phyloP scores from a whole-genome alignment of 179 eudicot genomes.

The Carnegiea gigantea region DNA sequence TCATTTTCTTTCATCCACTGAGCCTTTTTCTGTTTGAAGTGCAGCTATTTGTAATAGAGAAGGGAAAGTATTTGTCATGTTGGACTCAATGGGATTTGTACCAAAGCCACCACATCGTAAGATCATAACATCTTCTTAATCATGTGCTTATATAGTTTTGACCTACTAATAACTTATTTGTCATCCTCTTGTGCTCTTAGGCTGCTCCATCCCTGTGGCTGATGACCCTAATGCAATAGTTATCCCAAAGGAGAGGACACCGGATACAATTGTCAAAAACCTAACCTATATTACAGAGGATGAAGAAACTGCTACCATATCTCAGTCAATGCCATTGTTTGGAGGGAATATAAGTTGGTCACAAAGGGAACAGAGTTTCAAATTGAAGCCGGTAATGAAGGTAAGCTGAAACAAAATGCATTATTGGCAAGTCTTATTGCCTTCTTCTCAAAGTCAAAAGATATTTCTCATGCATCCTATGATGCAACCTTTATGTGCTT shows the following conservation, averaged over 20 bases:
- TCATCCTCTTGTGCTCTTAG: conserved; percentile 33
- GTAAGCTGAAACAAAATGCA: conserved; percentile 33
- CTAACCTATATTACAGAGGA: conserved; percentile 69
- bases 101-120: conserved; percentile 86
- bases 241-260: conserved; percentile 68
- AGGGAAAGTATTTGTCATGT: conserved; percentile 66
- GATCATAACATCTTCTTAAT: conserved; percentile 25
- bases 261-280: conserved; percentile 49
- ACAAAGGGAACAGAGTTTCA: conserved; percentile 81
- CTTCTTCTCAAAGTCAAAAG: background rate
- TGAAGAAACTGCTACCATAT: conserved; percentile 36
- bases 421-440: background rate
- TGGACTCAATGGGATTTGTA: conserved; percentile 82
- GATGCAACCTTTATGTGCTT: background rate
- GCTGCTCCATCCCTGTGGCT: conserved; percentile 78
- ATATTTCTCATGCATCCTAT: no score
- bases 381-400: conserved; percentile 77
- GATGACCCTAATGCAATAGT: conserved; percentile 59
- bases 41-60: conserved; percentile 93
- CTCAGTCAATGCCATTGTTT: conserved; percentile 62
- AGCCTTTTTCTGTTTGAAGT: conserved; percentile 36
- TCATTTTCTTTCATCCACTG: conserved; percentile 9
- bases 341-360: conserved; percentile 91
- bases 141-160: background rate
- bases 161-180: background rate